phyloP scores from a whole-genome alignment of 805 yeast genomes.

The Saccharomycopsis guyanensis region DNA sequence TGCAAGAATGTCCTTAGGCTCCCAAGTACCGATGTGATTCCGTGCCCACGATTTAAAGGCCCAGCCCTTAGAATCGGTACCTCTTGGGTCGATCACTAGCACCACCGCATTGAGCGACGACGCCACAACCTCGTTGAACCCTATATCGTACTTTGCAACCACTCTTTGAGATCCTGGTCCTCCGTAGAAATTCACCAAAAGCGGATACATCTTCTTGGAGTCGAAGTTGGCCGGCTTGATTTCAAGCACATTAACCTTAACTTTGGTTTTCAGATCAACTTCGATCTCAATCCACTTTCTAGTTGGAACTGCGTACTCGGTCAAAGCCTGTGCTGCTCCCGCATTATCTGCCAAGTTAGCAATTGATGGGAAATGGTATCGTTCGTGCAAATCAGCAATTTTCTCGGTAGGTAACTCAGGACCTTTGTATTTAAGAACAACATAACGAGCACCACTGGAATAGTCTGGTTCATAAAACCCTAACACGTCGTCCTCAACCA shows the following conservation, averaged over 20 bases:
- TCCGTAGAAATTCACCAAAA: constrained; percentile 64
- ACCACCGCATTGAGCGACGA: constrained; percentile 54
- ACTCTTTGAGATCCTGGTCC: constrained; percentile 74
- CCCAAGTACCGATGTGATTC: constrained; percentile 62
- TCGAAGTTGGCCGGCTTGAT: constrained; percentile 53
- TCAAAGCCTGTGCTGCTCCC: constrained; percentile 21
- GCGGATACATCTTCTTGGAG: constrained; percentile 41
- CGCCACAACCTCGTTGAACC: constrained; percentile 52
- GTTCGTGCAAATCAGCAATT: constrained; percentile 47
- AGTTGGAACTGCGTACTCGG: constrained; percentile 42
- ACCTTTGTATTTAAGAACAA: constrained; percentile 52
- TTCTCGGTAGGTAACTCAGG: constrained; percentile 76
- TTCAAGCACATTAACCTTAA: constrained; percentile 47
- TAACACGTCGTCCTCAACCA: constrained; percentile 30
- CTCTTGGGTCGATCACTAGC: constrained; percentile 69
- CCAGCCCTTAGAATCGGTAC: constrained; percentile 80
- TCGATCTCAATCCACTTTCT: constrained; percentile 32
- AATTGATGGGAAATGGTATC: constrained; percentile 22
- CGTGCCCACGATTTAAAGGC: constrained; percentile 47
- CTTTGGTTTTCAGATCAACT: constrained; percentile 28
- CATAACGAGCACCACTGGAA: constrained; percentile 50
- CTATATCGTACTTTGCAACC: constrained; percentile 37
- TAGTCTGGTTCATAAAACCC: constrained; percentile 45
- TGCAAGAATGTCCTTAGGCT: constrained; percentile 57
- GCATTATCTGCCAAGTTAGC: constrained; percentile 18